These are phyloP conservation scores for Mortierella hygrophila DNA, from an alignment of 192 early-diverging fungal species.

Conservation along the genomic window DNA sequence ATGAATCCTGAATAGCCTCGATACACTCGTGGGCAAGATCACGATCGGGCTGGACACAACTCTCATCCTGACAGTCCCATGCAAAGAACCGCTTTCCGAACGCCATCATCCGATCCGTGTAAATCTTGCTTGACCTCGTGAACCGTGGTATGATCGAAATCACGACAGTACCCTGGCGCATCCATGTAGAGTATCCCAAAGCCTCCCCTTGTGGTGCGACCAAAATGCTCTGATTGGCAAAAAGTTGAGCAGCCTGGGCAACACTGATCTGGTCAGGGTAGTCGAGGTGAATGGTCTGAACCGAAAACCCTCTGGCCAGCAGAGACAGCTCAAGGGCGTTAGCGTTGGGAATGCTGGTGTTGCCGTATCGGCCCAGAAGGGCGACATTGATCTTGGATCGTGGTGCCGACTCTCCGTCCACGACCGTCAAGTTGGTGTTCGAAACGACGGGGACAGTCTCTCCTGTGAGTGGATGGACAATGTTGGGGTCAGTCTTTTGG, in stretches of 20 bases:
- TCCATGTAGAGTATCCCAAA: constrained; percentile 42
- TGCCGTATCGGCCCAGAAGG: constrained; percentile 47
- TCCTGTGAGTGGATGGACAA: constrained; percentile 32
- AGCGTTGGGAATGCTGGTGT: constrained; percentile 52
- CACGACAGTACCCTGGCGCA: constrained; percentile 36
- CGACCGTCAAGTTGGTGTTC: constrained; percentile 6
- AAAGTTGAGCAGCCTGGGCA: constrained; percentile 43
- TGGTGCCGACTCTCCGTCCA: constrained; percentile 36
- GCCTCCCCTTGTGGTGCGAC: constrained; percentile 51
- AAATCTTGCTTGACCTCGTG: constrained; percentile 51
- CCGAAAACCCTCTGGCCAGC: constrained; percentile 48
- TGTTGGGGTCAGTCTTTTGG: constrained; percentile 39
- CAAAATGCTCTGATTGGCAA: constrained; percentile 37
- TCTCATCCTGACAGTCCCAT: constrained; percentile 49
- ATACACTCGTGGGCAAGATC: constrained; percentile 53
- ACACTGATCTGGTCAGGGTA: constrained; percentile 23
- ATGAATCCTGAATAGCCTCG: constrained; percentile 24
- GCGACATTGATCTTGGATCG: constrained; percentile 43
- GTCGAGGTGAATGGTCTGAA: constrained; percentile 47
- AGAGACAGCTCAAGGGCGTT: constrained; percentile 38
- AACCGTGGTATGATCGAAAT: constrained; percentile 47
- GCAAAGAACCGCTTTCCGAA: constrained; percentile 52
- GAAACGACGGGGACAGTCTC: constrained; percentile 19
- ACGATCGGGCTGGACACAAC: constrained; percentile 43
- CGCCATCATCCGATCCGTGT: constrained; percentile 55